Percentiles rank a stretch among this genome's conserved stretches.
Conservation (phyloP, 129 eudicot species). For the Escallonia rubra region DNA sequence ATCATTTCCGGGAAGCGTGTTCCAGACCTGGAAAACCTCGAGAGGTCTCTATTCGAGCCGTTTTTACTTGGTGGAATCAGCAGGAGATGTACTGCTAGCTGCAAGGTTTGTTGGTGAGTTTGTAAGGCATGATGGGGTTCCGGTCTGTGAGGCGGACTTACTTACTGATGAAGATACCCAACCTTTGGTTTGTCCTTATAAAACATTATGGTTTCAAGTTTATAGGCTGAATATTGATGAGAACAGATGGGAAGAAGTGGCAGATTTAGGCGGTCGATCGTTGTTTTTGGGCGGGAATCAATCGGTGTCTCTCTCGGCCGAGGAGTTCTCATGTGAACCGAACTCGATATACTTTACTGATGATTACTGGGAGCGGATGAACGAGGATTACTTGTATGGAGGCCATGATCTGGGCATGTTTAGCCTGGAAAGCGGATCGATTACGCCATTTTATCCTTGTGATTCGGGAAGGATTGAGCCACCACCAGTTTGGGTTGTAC, state of each 20-base stretch:
- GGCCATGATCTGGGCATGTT: constrained; percentile 7
- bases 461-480: background rate
- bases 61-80: background rate
- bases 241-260: background rate
- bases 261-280: background rate
- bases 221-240: background rate
- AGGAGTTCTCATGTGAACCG: background rate
- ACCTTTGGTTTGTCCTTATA: constrained; percentile 16
- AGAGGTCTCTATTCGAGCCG: background rate
- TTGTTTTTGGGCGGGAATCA: constrained; percentile 12
- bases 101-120: background rate
- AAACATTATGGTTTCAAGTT: constrained; percentile 6
- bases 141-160: background rate
- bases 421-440: background rate
- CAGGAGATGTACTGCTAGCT: background rate
- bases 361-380: constrained; percentile 1
- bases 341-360: constrained; percentile 7
- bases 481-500: background rate
- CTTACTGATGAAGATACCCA: background rate
- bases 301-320: background rate
- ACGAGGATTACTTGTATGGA: background rate
- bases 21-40: background rate
- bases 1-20: background rate
- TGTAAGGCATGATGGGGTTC: constrained; percentile 4
- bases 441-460: background rate